A percentile compares a stretch with the other conserved stretches of the same genome.
Conservation (phyloP, 202 grass and related monocot genomes). For the Elaeis oleifera region DNA sequence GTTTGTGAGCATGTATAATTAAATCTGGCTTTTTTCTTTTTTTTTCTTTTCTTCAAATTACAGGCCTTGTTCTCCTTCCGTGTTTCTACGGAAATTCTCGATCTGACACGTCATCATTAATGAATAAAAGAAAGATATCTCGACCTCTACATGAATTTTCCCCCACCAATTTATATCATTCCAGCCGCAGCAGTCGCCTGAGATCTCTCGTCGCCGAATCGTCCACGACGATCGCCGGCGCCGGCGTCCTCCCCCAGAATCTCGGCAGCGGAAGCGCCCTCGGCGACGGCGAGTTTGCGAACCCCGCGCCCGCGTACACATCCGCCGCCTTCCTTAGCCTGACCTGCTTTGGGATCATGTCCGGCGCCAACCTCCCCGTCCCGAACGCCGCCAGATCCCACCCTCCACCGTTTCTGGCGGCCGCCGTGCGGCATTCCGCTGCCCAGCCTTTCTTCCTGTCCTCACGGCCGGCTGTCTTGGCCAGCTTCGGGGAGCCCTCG, state of each 20-base stretch:
- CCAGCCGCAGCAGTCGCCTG: slow-evolving; percentile 48
- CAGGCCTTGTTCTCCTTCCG: too few relatives aligned
- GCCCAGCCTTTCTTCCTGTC: background rate
- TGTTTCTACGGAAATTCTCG: too few relatives aligned
- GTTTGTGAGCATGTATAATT: too few relatives aligned
- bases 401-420: background rate
- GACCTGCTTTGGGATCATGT: background rate
- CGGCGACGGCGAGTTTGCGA: slow-evolving; percentile 47
- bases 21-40: too few relatives aligned
- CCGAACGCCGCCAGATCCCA: slow-evolving; percentile 5
- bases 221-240: background rate
- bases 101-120: too few relatives aligned
- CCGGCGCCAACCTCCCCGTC: slow-evolving; percentile 6
- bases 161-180: slow-evolving; percentile 17
- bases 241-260: slow-evolving; percentile 26
- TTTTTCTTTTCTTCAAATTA: too few relatives aligned
- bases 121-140: too few relatives aligned
- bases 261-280: slow-evolving; percentile 46
- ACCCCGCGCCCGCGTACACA: slow-evolving; percentile 45
- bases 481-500: slow-evolving; percentile 7
- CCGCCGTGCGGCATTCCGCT: background rate
- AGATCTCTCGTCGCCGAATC: slow-evolving; percentile 34
- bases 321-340: slow-evolving; percentile 7
- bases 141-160: background rate
- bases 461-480: background rate